Evolutionary conservation across 2,329 filamentous ascomycete genomes (phyloP).

Genomic region (Allantophomopsis cytisporea): DNA sequence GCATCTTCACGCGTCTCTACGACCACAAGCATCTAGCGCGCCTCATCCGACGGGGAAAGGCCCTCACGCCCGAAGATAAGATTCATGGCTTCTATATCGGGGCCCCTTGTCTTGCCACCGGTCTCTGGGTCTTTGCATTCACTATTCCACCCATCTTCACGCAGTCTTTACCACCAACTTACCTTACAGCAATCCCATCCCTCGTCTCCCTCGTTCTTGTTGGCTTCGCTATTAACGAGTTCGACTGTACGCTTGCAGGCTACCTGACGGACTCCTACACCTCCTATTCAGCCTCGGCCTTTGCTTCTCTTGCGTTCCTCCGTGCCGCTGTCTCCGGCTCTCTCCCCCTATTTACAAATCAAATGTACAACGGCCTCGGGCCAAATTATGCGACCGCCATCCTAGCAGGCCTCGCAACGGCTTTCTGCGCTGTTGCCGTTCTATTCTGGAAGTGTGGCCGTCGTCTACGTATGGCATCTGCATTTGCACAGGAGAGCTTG

Average conservation of each 20-base stretch:
- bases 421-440: conserved; percentile 23
- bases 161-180: not conserved
- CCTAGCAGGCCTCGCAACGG: conserved; percentile 24
- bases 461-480: conserved; percentile 20
- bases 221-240: conserved; percentile 32
- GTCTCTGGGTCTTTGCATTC: conserved; percentile 30
- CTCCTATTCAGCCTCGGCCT: conserved; percentile 27
- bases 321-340: conserved; percentile 22
- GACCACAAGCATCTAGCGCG: conserved; percentile 21
- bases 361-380: conserved; percentile 24
- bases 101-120: conserved; percentile 25
- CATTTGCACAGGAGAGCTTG: conserved; percentile 19
- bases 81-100: conserved; percentile 30
- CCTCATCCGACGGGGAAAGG: conserved; percentile 9
- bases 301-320: conserved; percentile 25
- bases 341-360: conserved; percentile 24
- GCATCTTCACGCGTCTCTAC: conserved; percentile 26
- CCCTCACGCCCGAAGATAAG: conserved; percentile 29
- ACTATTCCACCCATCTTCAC: conserved; percentile 27
- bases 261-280: conserved; percentile 30
- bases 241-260: conserved; percentile 23
- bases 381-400: conserved; percentile 24
- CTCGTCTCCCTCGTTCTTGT: conserved; percentile 25
- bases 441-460: conserved; percentile 24
- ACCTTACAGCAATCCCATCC: conserved; percentile 23